A percentile compares a stretch with the other conserved stretches of the same genome.
Conservation (phyloP, 306 rosid species). For the Abrus precatorius region DNA sequence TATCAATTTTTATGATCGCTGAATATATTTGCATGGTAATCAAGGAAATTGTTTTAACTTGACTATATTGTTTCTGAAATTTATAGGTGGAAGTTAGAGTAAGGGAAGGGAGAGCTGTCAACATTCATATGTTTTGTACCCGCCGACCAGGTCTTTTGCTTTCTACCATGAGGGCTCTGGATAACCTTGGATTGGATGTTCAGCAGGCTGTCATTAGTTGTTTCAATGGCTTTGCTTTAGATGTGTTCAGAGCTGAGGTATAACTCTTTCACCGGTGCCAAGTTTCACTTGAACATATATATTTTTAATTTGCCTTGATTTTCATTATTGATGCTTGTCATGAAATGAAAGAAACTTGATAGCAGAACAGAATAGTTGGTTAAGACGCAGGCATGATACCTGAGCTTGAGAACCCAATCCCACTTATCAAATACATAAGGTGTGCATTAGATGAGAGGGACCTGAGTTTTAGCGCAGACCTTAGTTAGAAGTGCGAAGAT, state of each 20-base stretch:
- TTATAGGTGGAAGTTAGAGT: slow-evolving; percentile 86
- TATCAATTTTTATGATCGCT: not conserved
- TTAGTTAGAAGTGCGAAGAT: not conserved
- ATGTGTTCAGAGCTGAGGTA: slow-evolving; percentile 97
- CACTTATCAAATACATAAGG: not conserved
- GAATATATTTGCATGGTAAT: slow-evolving; percentile 29
- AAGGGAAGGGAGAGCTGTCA: slow-evolving; percentile 94
- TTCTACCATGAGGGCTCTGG: slow-evolving; percentile 91
- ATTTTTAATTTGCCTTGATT: not conserved
- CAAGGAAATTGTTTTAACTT: slow-evolving; percentile 32
- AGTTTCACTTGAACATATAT: slow-evolving; percentile 8
- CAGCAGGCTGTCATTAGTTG: slow-evolving; percentile 99
- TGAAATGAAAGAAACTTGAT: slow-evolving; percentile 26
- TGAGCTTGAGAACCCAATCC: slow-evolving; percentile 26
- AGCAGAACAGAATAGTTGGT: not conserved
- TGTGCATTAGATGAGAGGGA: not conserved
- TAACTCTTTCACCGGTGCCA: slow-evolving; percentile 35
- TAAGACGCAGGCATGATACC: slow-evolving; percentile 3
- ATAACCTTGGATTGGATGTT: slow-evolving; percentile 90
- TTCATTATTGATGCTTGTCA: slow-evolving; percentile 24
- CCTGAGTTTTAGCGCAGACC: not conserved
- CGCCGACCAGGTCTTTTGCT: slow-evolving; percentile 93
- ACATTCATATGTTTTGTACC: slow-evolving; percentile 96
- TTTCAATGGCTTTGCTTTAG: slow-evolving; percentile 97
- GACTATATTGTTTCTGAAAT: slow-evolving; percentile 38